Conservation (phyloP, 257 asterid genomes). For the Plectranthus barbatus region DNA sequence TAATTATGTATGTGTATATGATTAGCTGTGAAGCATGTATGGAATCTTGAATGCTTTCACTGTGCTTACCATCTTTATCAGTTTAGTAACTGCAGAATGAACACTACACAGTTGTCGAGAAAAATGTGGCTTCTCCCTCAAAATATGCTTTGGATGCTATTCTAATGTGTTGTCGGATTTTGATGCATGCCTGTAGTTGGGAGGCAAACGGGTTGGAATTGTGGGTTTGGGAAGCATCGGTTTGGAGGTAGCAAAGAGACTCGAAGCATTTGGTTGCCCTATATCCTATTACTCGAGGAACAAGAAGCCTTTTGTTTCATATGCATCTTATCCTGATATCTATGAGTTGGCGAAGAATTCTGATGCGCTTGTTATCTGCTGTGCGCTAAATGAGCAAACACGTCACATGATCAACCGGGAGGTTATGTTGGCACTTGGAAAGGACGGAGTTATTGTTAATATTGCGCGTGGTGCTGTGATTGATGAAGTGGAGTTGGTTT, state of each 20-base stretch:
- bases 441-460: conserved; percentile 53
- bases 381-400: conserved; percentile 58
- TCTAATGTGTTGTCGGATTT: too few species aligned
- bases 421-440: conserved; percentile 47
- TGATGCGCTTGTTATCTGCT: conserved; percentile 47
- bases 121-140: too few species aligned
- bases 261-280: conserved; percentile 53
- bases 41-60: too few species aligned
- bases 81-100: too few species aligned
- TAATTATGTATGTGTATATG: too few species aligned
- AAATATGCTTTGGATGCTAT: too few species aligned
- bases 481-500: conserved; percentile 46
- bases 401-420: conserved; percentile 55
- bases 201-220: conserved; percentile 62
- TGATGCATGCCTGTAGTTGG: conserved; percentile 28
- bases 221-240: conserved; percentile 91
- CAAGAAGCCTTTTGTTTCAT: conserved; percentile 32
- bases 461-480: conserved; percentile 64
- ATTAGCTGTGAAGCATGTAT: too few species aligned
- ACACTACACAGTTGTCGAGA: too few species aligned
- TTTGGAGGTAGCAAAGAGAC: conserved; percentile 60
- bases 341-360: conserved; percentile 37
- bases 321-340: conserved; percentile 27
- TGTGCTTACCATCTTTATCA: too few species aligned
- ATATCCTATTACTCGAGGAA: conserved; percentile 51